Evolutionary conservation across 2,329 filamentous ascomycete genomes (phyloP).

Genomic region (Aciculosporium take): DNA sequence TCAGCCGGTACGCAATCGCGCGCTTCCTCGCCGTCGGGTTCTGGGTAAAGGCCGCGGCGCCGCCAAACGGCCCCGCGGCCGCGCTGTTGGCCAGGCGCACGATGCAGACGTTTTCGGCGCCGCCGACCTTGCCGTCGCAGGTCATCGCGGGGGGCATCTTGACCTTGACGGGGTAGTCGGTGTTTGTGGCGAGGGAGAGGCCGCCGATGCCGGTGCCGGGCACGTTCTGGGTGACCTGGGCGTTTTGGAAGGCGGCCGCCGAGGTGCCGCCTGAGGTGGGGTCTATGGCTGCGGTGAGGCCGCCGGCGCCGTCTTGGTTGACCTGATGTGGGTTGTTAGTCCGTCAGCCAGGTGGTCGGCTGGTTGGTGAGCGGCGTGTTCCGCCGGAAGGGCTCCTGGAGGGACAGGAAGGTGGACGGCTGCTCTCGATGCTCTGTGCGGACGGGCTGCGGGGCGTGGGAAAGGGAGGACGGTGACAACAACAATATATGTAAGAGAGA

Average conservation of each 20-base stretch:
- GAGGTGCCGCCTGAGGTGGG: constrained; percentile 49
- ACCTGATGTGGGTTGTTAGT: constrained; percentile 29
- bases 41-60: constrained; percentile 52
- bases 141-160: constrained; percentile 55
- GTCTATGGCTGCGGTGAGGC: constrained; percentile 45
- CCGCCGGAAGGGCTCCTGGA: too few species aligned
- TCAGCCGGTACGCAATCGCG: constrained; percentile 38
- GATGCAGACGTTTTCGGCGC: constrained; percentile 49
- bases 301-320: constrained; percentile 57
- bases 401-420: too few species aligned
- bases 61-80: constrained; percentile 51
- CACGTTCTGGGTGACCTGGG: constrained; percentile 44
- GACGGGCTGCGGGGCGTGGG: too few species aligned
- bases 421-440: too few species aligned
- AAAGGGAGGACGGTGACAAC: too few species aligned
- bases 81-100: constrained; percentile 49
- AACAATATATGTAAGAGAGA: constrained; percentile 4
- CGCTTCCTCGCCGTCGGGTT: constrained; percentile 43
- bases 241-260: constrained; percentile 42
- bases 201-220: constrained; percentile 42
- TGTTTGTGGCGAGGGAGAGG: constrained; percentile 42
- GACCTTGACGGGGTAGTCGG: constrained; percentile 51
- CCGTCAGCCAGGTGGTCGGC: too few species aligned
- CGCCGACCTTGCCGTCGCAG: constrained; percentile 44
- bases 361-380: too few species aligned